Evolutionary conservation across 306 rosid species (phyloP), one percentile per base, ranked within the genome.

Genomic region (Gillenia trifoliata): DNA sequence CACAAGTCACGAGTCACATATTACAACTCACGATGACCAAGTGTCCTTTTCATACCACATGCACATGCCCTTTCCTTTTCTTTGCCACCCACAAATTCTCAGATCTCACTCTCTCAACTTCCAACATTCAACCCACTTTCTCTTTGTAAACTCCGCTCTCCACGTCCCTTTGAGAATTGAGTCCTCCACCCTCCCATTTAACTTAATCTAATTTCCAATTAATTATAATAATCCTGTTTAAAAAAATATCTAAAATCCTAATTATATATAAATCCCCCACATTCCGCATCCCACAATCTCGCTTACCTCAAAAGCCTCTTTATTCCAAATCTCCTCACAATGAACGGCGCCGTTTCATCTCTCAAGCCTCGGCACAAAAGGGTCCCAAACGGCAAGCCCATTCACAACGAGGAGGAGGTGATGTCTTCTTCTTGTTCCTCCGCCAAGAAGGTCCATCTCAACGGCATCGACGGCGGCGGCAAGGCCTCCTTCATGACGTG

Each of bases 401-500:
- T 17, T 62, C 1, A 7, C 66, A 15, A 9, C 47, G 8, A 4
- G 28, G 36, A 5, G 25, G 17, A 10, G 55, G 52, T 10, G 47
- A 30, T 31, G 49, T 22, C 13, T 34, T 52, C 55, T 16, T 2
- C 52, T 52, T 26, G 10, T 22, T 38, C 30, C 2, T 1, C 20
- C 41, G 50, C 50, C 72, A 80, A 54, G 77, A 70, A 63, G 43
- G 20, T 28, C 29, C 5, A 11, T 19, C 25, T 19, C 28, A 15
- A 55, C 57, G 19, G 8, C 15, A 13, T 19, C 28, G 10, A 55
- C 57, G 19, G 8, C 15, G 45, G 45, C 4, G 41, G 36, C 61
- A 66, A 55, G 43, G 56, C 93, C 4, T 88, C 83, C 25, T 94
- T 86, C 78, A 19, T 82, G 92, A 85, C 88, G 54, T 94, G 98